A percentile compares a stretch with the other conserved stretches of the same genome.
Conservation (phyloP, 495 filamentous ascomycete species). For the Amorphotheca resinae region DNA sequence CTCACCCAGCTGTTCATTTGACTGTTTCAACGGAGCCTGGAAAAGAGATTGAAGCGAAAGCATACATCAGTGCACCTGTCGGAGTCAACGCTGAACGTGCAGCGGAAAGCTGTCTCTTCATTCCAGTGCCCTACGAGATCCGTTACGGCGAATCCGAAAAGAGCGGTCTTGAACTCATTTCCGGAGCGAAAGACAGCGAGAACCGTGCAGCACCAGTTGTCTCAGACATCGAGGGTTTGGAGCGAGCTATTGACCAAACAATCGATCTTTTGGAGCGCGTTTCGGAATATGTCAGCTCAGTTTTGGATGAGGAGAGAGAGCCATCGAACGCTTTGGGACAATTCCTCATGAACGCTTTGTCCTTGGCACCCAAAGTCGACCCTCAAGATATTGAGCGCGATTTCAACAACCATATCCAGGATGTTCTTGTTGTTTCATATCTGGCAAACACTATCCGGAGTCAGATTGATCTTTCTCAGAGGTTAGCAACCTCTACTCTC, state of each 20-base stretch:
- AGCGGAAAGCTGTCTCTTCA: constrained; percentile 88
- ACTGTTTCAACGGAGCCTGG: constrained; percentile 83
- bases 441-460: constrained; percentile 97
- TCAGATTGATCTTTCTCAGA: constrained; percentile 94
- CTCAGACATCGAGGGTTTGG: constrained; percentile 79
- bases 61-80: constrained; percentile 89
- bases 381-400: constrained; percentile 79
- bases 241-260: constrained; percentile 72
- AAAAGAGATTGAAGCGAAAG: constrained; percentile 68
- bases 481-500: constrained; percentile 74
- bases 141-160: constrained; percentile 86
- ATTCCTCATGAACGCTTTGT: constrained; percentile 83
- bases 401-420: constrained; percentile 99
- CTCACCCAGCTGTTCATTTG: constrained; percentile 89
- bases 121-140: constrained; percentile 88
- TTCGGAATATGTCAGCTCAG: constrained; percentile 73
- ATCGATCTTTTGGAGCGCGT: constrained; percentile 82
- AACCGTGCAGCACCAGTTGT: constrained; percentile 56
- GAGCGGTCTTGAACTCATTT: constrained; percentile 76
- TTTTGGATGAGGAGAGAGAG: constrained; percentile 49
- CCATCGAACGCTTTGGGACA: constrained; percentile 81
- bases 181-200: constrained; percentile 67
- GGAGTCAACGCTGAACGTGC: constrained; percentile 91
- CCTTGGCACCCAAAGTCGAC: constrained; percentile 87
- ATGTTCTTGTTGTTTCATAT: constrained; percentile 93